Evolutionary conservation across 257 asterid species (phyloP).

Genomic region (Nicotiana obtusifolia): DNA sequence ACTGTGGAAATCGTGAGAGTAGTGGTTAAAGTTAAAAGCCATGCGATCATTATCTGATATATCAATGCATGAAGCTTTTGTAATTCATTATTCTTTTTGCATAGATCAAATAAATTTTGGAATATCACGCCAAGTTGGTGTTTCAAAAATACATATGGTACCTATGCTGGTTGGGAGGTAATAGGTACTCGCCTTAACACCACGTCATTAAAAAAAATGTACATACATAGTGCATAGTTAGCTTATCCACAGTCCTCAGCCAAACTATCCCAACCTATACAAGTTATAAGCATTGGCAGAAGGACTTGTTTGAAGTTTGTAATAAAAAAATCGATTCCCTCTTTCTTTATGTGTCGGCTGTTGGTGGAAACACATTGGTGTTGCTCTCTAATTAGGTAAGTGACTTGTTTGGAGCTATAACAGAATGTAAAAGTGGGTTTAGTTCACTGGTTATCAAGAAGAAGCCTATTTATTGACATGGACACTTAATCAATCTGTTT

Average conservation of each 20-base stretch:
- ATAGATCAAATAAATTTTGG: not conserved
- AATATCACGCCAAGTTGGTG: not conserved
- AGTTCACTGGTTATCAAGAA: not conserved
- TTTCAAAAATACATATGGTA: not conserved
- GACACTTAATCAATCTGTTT: not conserved
- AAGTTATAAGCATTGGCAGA: not conserved
- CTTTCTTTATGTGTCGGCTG: not conserved
- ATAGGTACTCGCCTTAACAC: no score
- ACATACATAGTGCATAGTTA: not conserved
- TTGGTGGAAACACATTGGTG: not conserved
- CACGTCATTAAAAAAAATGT: no score
- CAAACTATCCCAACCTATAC: not conserved
- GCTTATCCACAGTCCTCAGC: not conserved
- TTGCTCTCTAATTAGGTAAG: not conserved
- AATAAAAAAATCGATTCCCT: not conserved
- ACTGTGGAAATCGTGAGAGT: not conserved
- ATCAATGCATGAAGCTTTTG: not conserved
- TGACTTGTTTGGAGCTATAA: not conserved
- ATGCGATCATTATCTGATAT: not conserved
- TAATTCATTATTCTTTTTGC: not conserved
- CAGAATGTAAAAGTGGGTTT: not conserved
- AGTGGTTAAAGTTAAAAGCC: not conserved
- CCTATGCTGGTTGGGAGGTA: no score
- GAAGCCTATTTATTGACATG: not conserved
- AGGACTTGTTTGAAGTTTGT: not conserved